Conservation (phyloP, 331 rosid genomes). For the Stylosanthes scabra region DNA sequence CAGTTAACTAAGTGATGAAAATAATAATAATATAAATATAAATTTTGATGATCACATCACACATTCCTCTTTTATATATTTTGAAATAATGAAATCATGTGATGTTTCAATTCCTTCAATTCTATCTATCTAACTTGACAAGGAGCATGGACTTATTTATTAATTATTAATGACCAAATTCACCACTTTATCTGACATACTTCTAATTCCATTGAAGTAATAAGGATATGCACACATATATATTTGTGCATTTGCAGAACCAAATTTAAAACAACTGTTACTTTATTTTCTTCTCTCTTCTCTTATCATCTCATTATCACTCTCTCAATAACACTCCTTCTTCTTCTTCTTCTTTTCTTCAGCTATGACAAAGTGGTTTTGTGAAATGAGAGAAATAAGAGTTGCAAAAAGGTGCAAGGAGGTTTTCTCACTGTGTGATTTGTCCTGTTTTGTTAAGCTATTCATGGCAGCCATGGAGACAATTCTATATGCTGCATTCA, state of each 20-base stretch:
- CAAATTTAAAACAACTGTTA: constrained; percentile 2
- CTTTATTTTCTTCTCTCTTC: background rate
- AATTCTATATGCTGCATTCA: constrained; percentile 37
- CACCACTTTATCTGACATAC: constrained; percentile 26
- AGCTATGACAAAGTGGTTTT: constrained; percentile 33
- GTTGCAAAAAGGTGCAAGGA: constrained; percentile 22
- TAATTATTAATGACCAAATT: constrained; percentile 25
- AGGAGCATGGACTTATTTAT: constrained; percentile 27
- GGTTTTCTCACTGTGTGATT: background rate
- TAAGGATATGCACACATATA: constrained; percentile 26
- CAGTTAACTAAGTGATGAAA: no score
- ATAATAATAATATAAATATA: no score
- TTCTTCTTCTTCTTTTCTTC: background rate
- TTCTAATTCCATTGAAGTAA: background rate
- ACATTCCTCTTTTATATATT: no score
- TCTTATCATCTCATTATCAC: constrained; percentile 7
- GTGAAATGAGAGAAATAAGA: constrained; percentile 7
- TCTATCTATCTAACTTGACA: constrained; percentile 1
- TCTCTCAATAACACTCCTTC: constrained; percentile 10
- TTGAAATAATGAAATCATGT: background rate
- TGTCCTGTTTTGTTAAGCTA: background rate
- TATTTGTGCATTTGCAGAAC: constrained; percentile 6
- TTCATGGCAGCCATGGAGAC: constrained; percentile 29
- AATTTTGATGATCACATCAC: no score
- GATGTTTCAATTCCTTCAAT: background rate